phyloP scores from a whole-genome alignment of 179 eudicot species.

The Patellifolia procumbens region DNA sequence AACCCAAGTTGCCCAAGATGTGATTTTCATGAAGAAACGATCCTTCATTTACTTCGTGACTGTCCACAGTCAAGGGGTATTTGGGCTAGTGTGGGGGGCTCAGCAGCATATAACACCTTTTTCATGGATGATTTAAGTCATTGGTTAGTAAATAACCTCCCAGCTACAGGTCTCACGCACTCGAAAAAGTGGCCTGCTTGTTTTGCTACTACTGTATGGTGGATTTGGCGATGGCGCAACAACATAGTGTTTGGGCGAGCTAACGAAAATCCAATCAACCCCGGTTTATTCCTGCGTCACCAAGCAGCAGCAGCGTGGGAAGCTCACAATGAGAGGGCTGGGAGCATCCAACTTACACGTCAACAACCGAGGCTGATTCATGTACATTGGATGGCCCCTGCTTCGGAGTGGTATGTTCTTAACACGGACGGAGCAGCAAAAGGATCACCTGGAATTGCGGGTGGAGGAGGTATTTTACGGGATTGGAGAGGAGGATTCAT shows the following conservation, averaged over 20 bases:
- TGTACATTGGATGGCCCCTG: not conserved
- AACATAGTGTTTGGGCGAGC: not conserved
- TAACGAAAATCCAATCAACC: not conserved
- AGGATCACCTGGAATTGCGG: not conserved
- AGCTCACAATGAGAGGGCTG: not conserved
- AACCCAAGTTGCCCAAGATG: not conserved
- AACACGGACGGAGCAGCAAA: not conserved
- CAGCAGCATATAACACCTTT: not conserved
- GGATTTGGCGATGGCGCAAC: not conserved
- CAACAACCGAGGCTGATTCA: too few species aligned
- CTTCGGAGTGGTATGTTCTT: not conserved
- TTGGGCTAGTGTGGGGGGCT: not conserved
- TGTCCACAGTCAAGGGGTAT: not conserved
- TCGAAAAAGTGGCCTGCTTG: not conserved
- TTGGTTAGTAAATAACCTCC: not conserved
- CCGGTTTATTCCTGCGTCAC: accelerated
- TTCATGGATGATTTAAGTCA: not conserved
- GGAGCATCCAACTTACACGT: not conserved
- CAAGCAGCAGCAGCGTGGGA: not conserved
- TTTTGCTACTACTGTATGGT: not conserved
- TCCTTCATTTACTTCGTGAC: not conserved
- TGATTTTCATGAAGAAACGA: not conserved
- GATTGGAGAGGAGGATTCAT: not conserved
- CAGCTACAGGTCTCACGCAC: not conserved
- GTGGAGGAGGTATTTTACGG: not conserved